A percentile compares a stretch with the other conserved stretches of the same genome.
Evolutionary conservation across 176 grass and related monocot genomes (phyloP).

Genomic region (Carex kokanica): DNA sequence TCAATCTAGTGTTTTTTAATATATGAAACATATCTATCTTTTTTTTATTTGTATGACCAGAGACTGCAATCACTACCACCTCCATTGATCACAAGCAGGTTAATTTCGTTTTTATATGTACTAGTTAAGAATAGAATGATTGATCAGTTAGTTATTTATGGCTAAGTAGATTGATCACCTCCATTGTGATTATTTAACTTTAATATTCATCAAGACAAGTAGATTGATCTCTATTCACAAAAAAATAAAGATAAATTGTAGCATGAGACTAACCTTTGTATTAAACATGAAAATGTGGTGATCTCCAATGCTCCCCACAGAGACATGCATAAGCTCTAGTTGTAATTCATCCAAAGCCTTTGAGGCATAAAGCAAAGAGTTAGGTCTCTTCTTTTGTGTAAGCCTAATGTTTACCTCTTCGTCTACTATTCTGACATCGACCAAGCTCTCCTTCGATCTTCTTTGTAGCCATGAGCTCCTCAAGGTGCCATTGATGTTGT

Average conservation of each 20-base stretch:
- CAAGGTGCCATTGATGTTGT: constrained; percentile 41
- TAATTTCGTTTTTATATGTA: neutral
- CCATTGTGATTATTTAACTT: too few species aligned
- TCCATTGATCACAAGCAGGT: neutral
- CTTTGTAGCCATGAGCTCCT: constrained; percentile 81
- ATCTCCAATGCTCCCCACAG: constrained; percentile 70
- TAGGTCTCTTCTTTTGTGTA: constrained; percentile 66
- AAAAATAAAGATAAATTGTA: neutral
- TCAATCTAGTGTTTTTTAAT: neutral
- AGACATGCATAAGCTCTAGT: constrained; percentile 60
- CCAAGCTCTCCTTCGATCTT: constrained; percentile 68
- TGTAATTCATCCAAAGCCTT: constrained; percentile 69
- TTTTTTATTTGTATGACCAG: neutral
- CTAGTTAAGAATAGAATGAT: neutral
- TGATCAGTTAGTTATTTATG: neutral
- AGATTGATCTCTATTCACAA: neutral
- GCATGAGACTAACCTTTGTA: constrained; percentile 53
- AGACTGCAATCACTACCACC: neutral
- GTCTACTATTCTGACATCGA: constrained; percentile 75
- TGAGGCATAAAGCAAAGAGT: constrained; percentile 64
- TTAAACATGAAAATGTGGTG: constrained; percentile 92
- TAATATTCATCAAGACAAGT: too few species aligned
- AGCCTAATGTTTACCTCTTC: constrained; percentile 89
- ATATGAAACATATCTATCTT: neutral
- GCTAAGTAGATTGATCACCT: neutral